These are phyloP conservation scores for Coniella vitis DNA, from an alignment of 2,329 filamentous ascomycete genomes.

Conservation along the genomic window DNA sequence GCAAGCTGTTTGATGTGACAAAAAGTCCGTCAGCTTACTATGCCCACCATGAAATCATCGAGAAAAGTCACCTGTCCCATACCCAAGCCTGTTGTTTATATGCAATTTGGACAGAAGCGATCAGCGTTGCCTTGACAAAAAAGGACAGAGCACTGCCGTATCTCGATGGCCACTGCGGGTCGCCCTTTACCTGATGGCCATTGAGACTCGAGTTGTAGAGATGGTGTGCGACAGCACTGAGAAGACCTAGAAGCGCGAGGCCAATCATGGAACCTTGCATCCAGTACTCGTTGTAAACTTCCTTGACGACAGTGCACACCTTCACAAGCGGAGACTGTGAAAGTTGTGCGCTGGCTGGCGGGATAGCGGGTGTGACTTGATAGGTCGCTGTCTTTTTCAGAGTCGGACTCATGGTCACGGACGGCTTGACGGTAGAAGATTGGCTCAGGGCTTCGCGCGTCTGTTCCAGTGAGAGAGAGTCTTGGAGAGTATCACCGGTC, in stretches of 20 bases:
- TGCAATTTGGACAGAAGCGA: conserved; percentile 13
- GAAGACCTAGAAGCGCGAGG: conserved; percentile 8
- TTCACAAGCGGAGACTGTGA: background rate
- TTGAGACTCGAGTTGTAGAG: conserved; percentile 12
- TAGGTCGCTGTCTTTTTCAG: background rate
- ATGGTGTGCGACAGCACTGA: conserved; percentile 12
- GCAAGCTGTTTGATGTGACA: conserved; percentile 3
- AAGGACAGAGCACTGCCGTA: conserved; percentile 16
- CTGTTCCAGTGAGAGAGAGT: background rate
- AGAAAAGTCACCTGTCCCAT: background rate
- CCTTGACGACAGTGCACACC: background rate
- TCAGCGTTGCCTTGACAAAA: conserved; percentile 13
- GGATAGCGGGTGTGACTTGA: background rate
- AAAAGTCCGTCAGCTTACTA: background rate
- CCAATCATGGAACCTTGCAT: conserved; percentile 12
- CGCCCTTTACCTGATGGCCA: conserved; percentile 5
- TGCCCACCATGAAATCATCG: background rate
- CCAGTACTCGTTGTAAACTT: background rate
- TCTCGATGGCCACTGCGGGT: conserved; percentile 15
- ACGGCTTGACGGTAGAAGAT: background rate
- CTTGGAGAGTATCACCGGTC: background rate
- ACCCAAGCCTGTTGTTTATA: conserved; percentile 18
- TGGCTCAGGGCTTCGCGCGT: background rate
- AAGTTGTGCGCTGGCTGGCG: background rate
- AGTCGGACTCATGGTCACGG: background rate